These are phyloP conservation scores for Ogataea siamensis DNA, from an alignment of 805 yeast genomes.

Conservation along the genomic window DNA sequence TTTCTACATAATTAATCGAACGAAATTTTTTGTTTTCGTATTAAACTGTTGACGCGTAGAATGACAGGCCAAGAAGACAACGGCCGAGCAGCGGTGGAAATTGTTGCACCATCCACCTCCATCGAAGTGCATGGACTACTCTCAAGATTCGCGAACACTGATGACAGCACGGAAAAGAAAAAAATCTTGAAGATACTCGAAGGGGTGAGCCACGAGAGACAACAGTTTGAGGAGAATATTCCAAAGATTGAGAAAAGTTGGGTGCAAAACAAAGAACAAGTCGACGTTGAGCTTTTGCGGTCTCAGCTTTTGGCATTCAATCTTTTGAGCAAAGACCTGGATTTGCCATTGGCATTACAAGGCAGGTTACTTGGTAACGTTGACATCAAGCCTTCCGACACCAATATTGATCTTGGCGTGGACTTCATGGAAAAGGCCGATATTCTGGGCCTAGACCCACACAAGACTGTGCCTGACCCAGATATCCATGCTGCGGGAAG, in stretches of 20 bases:
- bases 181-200: conserved; percentile 43
- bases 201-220: conserved; percentile 42
- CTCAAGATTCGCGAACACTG: conserved; percentile 25
- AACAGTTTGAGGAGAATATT: conserved; percentile 31
- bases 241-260: conserved; percentile 31
- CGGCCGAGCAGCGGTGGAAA: conserved; percentile 4
- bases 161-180: conserved; percentile 36
- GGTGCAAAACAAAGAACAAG: conserved; percentile 28
- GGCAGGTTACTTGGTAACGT: conserved; percentile 31
- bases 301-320: conserved; percentile 66
- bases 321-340: conserved; percentile 61
- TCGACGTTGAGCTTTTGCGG: conserved; percentile 47
- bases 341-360: conserved; percentile 56
- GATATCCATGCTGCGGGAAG: conserved; percentile 47
- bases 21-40: conserved; percentile 6
- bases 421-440: conserved; percentile 39
- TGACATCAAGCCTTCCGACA: conserved; percentile 2
- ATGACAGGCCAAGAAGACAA: conserved; percentile 9
- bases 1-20: neutral
- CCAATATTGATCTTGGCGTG: conserved; percentile 17
- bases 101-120: conserved; percentile 24
- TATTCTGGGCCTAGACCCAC: conserved; percentile 38
- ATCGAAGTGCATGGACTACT: conserved; percentile 29
- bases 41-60: conserved; percentile 10
- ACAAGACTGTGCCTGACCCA: conserved; percentile 32